Conservation (phyloP, 768 basidiomycete species). For the Leccinellum luteum region DNA sequence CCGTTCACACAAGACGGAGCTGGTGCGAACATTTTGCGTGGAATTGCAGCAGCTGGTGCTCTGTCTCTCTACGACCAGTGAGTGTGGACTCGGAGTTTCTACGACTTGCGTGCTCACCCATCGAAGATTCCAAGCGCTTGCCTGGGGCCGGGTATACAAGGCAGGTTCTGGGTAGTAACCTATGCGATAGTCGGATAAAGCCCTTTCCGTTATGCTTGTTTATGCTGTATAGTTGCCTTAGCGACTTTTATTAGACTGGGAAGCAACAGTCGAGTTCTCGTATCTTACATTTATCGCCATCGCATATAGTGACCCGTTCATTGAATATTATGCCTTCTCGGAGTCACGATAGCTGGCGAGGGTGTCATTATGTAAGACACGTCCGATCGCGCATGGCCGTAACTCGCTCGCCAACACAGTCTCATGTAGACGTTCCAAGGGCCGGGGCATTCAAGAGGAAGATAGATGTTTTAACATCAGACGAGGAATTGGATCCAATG, state of each 20-base stretch:
- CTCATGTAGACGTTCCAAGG: slow-evolving; percentile 14
- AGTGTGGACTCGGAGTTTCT: neutral
- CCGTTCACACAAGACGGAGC: slow-evolving; percentile 48
- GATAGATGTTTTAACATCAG: slow-evolving; percentile 2
- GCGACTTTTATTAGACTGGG: neutral
- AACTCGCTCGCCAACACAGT: slow-evolving; percentile 14
- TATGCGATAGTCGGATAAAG: neutral
- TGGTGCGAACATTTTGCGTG: slow-evolving; percentile 55
- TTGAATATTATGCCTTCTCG: neutral
- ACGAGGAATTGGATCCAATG: slow-evolving; percentile 11
- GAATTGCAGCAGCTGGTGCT: slow-evolving; percentile 49
- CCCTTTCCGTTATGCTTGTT: neutral
- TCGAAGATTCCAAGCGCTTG: slow-evolving; percentile 45
- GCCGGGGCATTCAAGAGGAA: slow-evolving; percentile 11
- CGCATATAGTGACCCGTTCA: neutral
- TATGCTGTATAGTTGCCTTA: neutral
- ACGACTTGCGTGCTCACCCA: neutral
- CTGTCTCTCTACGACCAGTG: slow-evolving; percentile 63
- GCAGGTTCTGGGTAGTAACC: slow-evolving; percentile 35
- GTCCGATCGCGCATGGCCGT: slow-evolving; percentile 22
- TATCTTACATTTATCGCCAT: neutral
- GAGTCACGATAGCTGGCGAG: too few relatives aligned
- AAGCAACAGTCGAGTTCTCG: neutral
- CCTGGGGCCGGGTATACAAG: slow-evolving; percentile 58
- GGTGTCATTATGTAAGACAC: neutral